These are phyloP conservation scores for Cichorium intybus DNA, from an alignment of 140 eudicot genomes.

Conservation along the genomic window DNA sequence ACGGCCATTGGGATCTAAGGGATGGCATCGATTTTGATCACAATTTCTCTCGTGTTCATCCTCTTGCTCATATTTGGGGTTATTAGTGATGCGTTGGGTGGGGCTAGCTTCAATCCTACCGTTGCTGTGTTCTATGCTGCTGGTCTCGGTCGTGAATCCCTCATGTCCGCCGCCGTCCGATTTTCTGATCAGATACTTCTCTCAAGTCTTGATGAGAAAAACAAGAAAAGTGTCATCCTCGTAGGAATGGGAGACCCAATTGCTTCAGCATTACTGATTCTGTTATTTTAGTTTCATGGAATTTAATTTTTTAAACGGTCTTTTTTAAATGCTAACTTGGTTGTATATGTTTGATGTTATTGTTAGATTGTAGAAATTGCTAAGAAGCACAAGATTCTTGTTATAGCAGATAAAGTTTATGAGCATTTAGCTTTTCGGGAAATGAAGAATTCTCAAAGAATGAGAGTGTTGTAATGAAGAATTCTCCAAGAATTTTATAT, in stretches of 20 bases:
- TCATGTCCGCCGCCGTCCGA: conserved; percentile 57
- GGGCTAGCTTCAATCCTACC: conserved; percentile 70
- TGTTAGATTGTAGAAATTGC: conserved; percentile 92
- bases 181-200: conserved; percentile 58
- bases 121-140: conserved; percentile 63
- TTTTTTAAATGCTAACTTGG: too few species aligned
- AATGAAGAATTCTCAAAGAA: too few species aligned
- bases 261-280: conserved; percentile 57
- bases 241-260: conserved; percentile 96
- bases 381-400: conserved; percentile 54
- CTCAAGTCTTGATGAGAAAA: conserved; percentile 35
- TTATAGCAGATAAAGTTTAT: conserved; percentile 96
- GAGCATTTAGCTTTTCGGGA: conserved; percentile 94
- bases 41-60: conserved; percentile 29
- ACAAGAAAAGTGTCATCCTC: conserved; percentile 48
- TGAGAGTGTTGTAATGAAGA: too few species aligned
- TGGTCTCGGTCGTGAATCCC: conserved; percentile 38
- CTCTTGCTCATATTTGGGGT: conserved; percentile 39
- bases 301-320: too few species aligned
- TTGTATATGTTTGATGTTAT: too few species aligned
- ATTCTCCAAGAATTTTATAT: too few species aligned
- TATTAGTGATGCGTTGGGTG: conserved; percentile 44
- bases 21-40: conserved; percentile 35
- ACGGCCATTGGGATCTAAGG: conserved; percentile 42
- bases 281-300: too few species aligned